Conservation (phyloP, 306 rosid species). For the Cucumis melo region DNA sequence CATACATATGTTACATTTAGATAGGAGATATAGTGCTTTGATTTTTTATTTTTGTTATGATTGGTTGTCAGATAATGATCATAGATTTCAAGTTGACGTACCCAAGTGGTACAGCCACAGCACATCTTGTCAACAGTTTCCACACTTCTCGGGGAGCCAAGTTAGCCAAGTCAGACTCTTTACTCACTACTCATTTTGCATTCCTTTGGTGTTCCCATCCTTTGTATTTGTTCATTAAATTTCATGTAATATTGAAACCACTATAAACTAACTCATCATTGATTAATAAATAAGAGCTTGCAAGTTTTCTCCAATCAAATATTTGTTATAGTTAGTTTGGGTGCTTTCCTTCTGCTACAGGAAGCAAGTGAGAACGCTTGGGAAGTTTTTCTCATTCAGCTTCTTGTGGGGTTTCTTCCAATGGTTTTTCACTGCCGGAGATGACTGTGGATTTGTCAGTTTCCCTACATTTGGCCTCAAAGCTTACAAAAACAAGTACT, state of each 20-base stretch:
- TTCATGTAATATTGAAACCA: not conserved
- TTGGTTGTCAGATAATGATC: conserved; percentile 58
- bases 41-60: too few species aligned
- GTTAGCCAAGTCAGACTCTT: conserved; percentile 39
- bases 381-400: conserved; percentile 51
- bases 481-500: conserved; percentile 56
- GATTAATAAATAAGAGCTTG: too few species aligned
- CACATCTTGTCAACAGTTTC: conserved; percentile 86
- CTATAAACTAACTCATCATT: too few species aligned
- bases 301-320: too few species aligned
- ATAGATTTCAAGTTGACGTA: conserved; percentile 86
- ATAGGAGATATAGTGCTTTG: too few species aligned
- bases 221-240: not conserved
- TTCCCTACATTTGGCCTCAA: conserved; percentile 78
- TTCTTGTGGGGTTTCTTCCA: conserved; percentile 59
- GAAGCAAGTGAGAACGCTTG: conserved; percentile 61
- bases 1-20: too few species aligned
- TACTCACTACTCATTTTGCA: not conserved
- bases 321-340: not conserved
- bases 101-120: conserved; percentile 97
- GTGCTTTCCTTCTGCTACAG: conserved; percentile 22
- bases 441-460: conserved; percentile 54
- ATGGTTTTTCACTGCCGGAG: conserved; percentile 71
- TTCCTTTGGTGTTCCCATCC: not conserved
- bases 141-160: conserved; percentile 76